Evolutionary conservation across 2,329 filamentous ascomycete genomes (phyloP), one percentile per base, ranked within the genome.

Genomic region (Talaromyces amestolkiae): DNA sequence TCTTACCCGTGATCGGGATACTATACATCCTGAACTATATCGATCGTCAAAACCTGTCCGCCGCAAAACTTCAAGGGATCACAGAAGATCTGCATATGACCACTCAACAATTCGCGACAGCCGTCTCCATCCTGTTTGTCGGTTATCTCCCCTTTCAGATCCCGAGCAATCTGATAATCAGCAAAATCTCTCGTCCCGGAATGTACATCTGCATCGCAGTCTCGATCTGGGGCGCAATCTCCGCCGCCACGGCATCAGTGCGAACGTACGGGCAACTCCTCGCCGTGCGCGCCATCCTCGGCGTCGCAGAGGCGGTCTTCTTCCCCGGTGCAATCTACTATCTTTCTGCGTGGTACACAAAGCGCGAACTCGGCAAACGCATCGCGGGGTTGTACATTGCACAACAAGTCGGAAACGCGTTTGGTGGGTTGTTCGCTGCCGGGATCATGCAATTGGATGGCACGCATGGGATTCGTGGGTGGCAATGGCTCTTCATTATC

Each of bases 331-430:
- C 84, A 61, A 86, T 89, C 0, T 91, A 90, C 71, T 78, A 91
- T 3, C 82, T 91, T 19, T 87, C 84, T 69, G 89, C 87, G 11
- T 91, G 87, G 88, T 90, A 89, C 72, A 88, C 87, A 0, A 65
- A 70, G 8, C 43, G 61, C 47, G 70, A 74, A 67, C 64, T 71
- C 7, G 68, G 67, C 37, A 45, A 62, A 49, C 53, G 65, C 10
- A 56, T 59, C 27, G 61, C 76, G 8, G 73, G 76, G n/a, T 82
- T 82, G 73, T 82, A 81, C 67, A 70, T 80, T 62, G 78, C 80
- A 63, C 80, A 78, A 27, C 74, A 73, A 62, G 71, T 82, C 67
- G 76, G 78, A 3, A 78, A 75, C 41, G 80, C 80, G 3, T 78
- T 80, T 68, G 74, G 76, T 6, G 78, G 79, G 62, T 79, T 82